Evolutionary conservation across 805 yeast genomes (phyloP).

Genomic region (Ogataea pini): DNA sequence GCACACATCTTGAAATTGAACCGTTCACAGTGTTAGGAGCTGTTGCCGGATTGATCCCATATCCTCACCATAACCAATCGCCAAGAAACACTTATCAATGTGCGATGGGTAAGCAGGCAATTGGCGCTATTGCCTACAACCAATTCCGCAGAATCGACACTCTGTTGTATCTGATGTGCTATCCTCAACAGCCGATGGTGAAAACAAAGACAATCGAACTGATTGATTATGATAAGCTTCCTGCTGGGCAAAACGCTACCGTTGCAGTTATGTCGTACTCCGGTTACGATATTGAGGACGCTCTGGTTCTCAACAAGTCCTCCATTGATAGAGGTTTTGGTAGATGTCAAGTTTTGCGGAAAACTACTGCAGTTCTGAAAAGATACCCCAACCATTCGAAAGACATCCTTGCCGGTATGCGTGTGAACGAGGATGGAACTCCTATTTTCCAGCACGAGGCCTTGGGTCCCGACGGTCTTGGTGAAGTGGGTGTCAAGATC

Average conservation of each 20-base stretch:
- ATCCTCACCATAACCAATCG: conserved; percentile 90
- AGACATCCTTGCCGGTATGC: conserved; percentile 89
- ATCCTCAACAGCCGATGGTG: conserved; percentile 99
- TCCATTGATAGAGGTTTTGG: conserved; percentile 97
- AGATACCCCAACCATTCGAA: conserved; percentile 92
- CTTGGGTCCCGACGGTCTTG: conserved; percentile 92
- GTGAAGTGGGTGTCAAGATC: conserved; percentile 90
- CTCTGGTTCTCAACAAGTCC: conserved; percentile 88
- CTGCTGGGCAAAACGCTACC: conserved; percentile 98
- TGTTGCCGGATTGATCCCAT: conserved; percentile 89
- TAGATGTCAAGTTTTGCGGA: conserved; percentile 92
- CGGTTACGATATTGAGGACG: conserved; percentile 99
- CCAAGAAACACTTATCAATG: conserved; percentile 92
- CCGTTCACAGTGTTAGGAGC: conserved; percentile 93
- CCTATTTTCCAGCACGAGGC: conserved; percentile 87
- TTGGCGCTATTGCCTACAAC: conserved; percentile 97
- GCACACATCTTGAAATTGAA: conserved; percentile 93
- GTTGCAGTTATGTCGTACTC: conserved; percentile 99
- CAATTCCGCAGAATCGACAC: conserved; percentile 96
- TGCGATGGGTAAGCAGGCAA: conserved; percentile 99
- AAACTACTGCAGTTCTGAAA: conserved; percentile 85
- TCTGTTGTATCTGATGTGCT: conserved; percentile 90
- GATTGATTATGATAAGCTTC: conserved; percentile 92
- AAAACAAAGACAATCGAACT: conserved; percentile 95
- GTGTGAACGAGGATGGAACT: conserved; percentile 76